A percentile compares a stretch with the other conserved stretches of the same genome.
Evolutionary conservation across 371 early-diverging fungal genomes (phyloP).

Genomic region (Blastocladiella emersonii): DNA sequence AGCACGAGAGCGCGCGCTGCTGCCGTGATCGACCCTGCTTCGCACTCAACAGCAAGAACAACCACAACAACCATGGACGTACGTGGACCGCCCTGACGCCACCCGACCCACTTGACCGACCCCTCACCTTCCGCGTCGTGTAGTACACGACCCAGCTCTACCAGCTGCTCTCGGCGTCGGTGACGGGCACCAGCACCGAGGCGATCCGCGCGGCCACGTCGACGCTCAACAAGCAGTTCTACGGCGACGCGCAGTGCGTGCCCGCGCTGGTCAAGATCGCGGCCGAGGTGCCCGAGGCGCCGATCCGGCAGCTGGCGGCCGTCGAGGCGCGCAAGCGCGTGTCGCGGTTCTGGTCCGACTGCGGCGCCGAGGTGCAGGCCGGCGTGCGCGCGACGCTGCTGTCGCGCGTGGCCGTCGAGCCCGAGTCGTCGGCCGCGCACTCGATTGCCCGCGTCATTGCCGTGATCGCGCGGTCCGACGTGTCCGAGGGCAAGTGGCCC

Average conservation of each 20-base stretch:
- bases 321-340: slow-evolving; percentile 77
- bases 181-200: slow-evolving; percentile 15
- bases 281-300: slow-evolving; percentile 23
- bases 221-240: slow-evolving; percentile 52
- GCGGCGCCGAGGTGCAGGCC: slow-evolving; percentile 35
- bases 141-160: slow-evolving; percentile 18
- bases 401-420: slow-evolving; percentile 52
- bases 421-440: slow-evolving; percentile 55
- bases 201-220: slow-evolving; percentile 22
- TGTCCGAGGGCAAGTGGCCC: slow-evolving; percentile 61
- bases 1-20: no score
- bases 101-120: neutral
- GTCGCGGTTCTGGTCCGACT: slow-evolving; percentile 52
- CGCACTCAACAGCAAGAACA: no score
- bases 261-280: slow-evolving; percentile 56
- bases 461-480: slow-evolving; percentile 66
- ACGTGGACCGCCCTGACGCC: no score
- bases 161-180: slow-evolving; percentile 14
- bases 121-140: no score
- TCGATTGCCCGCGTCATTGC: slow-evolving; percentile 73
- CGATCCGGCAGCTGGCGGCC: slow-evolving; percentile 72
- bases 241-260: slow-evolving; percentile 43
- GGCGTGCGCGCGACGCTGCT: slow-evolving; percentile 47
- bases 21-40: no score
- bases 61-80: no score